Evolutionary conservation across 2,329 filamentous ascomycete genomes (phyloP), one percentile per base, ranked within the genome.

Genomic region (Furcasterigmium furcatum): DNA sequence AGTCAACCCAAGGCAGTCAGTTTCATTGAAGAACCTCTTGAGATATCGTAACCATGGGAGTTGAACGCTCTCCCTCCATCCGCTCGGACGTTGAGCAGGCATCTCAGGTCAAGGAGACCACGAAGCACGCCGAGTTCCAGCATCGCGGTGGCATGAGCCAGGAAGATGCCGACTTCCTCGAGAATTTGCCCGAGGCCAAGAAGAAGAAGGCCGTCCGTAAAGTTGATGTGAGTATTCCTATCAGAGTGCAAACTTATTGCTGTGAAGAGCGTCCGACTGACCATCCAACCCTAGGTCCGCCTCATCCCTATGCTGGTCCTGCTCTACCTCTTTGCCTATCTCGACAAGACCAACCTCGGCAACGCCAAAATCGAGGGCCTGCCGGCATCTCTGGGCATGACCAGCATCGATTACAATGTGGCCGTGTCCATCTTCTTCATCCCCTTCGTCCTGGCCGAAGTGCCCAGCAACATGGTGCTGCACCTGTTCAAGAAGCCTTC

Each of bases 371-470:
- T 82, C 9, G 77, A 77, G 8, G 76, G 77, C 0, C 60, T 82
- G 4, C 73, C 78, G 40, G 66, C 66, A 27, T 77, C 79, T 30
- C 68, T 84, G 4, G 52, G 63, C 0, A 58, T 84, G 38, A 64
- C 54, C 10, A 70, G 72, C 27, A 76, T 80, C 48, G 77, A 82
- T 48, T 85, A 82, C 65, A 84, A 85, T 49, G 63, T 65, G 7
- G 71, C 83, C 2, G 66, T 85, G 1, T 80, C 77, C 2, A 58
- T 79, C 44, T 84, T 84, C 62, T 85, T 84, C 55, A 72, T 85
- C 53, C 74, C 74, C 4, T 85, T 85, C 57, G 82, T 85, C 9
- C 32, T 57, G n/a, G 52, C 52, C 38, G 63, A 72, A 41, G 57
- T 67, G 0, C 67, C 65, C 1, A 68, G 64, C 43, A 71, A 71